Base-by-base conservation (phyloP, 192 early-diverging fungal genomes). In the Obelidium mucronatum region DNA sequence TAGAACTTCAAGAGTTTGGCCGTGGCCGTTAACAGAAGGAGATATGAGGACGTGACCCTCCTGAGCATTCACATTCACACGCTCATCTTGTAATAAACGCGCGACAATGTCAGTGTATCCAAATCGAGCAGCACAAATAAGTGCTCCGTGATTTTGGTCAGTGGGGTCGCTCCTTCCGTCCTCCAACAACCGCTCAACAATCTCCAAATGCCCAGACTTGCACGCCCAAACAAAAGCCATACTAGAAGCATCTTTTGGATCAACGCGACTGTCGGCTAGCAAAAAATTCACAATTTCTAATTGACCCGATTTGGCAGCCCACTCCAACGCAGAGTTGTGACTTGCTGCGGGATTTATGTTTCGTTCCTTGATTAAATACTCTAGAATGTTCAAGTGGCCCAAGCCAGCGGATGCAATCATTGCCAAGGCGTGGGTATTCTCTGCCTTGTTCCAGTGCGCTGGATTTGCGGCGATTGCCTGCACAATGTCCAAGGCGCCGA, bases 61-160 rank as follows among this genome's bases (percentile, higher is more conserved):
- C 31, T 56, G 44, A 19, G 53, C 53, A 36, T 31, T 36, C 17
- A 67, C 55, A 73, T 78, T 53, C 31, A 79, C 78, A 26, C 78
- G 60, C 1, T 58, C 33, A 61, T 79, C 72, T 40, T 39, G 35
- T 2, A 59, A 31, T 40, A 79, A 30, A 11, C 59, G 28, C 26
- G 40, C 26, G 33, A 79, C 72, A 37, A 79, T 75, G 17, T 79
- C 62, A n/a, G 40, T 40, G 37, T 75, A 55, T 1, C 78, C 78
- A 1, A 31, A 33, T 65, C 73, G 37, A 13, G 59, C 72, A 24
- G 78, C 72, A 30, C 35, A 33, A 28, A 62, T 1, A 11, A 79
- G 40, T 15, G 62, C 78, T 15, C 30, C 28, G 73, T 79, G 77
- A n/a, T 63, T 28, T 26, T 42, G 42, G 44, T 4, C 33, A 13